Conservation (phyloP, 805 yeast species). For the Wickerhamomyces pijperi region DNA sequence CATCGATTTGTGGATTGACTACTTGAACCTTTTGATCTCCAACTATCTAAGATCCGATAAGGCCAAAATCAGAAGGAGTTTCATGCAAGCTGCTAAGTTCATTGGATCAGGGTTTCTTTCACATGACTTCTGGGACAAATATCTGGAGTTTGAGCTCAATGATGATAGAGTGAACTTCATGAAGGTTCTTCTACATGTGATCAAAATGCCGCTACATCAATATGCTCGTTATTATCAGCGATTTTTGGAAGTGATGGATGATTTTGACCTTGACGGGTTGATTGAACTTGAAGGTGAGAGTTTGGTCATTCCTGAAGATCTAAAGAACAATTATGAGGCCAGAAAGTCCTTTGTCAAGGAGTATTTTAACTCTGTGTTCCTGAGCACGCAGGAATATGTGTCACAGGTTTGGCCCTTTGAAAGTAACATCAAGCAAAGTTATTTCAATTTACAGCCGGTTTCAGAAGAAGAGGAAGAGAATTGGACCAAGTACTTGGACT, state of each 20-base stretch:
- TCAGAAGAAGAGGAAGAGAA: slow-evolving; percentile 29
- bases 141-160: slow-evolving; percentile 47
- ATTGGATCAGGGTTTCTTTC: slow-evolving; percentile 69
- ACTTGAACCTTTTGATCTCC: slow-evolving; percentile 39
- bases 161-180: slow-evolving; percentile 27
- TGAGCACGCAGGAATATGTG: slow-evolving; percentile 12
- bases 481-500: slow-evolving; percentile 59
- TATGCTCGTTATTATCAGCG: slow-evolving; percentile 64
- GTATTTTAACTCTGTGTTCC: slow-evolving; percentile 8
- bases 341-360: slow-evolving; percentile 10
- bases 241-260: slow-evolving; percentile 25
- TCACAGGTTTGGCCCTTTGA: slow-evolving; percentile 60
- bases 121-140: slow-evolving; percentile 76
- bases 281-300: slow-evolving; percentile 9
- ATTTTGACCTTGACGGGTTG: slow-evolving; percentile 6
- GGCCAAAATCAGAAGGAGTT: slow-evolving; percentile 27
- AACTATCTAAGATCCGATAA: slow-evolving; percentile 24
- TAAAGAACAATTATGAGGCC: slow-evolving; percentile 7
- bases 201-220: slow-evolving; percentile 69
- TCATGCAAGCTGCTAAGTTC: slow-evolving; percentile 33
- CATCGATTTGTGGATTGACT: slow-evolving; percentile 61
- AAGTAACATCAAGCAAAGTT: slow-evolving; percentile 43
- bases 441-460: slow-evolving; percentile 40
- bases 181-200: slow-evolving; percentile 31
- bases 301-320: slow-evolving; percentile 12